Evolutionary conservation across 139 green algal species (phyloP).

Genomic region (Gonium pectorale): DNA sequence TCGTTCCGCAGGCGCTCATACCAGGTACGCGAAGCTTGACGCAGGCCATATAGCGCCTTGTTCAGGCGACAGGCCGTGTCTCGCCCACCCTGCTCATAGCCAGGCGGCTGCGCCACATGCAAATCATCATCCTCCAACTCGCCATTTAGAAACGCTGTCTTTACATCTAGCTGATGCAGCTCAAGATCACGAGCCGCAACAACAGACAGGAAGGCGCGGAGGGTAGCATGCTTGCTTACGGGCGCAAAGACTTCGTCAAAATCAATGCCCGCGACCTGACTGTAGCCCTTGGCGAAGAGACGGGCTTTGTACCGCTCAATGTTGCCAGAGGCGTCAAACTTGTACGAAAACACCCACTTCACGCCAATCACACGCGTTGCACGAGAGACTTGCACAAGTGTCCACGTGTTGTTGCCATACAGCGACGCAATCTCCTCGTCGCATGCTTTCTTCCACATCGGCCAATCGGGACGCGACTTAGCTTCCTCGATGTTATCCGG

Average conservation of each 20-base stretch:
- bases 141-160: constrained; percentile 74
- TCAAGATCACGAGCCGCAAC: constrained; percentile 52
- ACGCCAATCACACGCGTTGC: constrained; percentile 29
- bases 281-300: constrained; percentile 67
- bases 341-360: constrained; percentile 65
- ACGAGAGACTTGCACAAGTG: background rate
- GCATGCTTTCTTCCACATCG: constrained; percentile 19
- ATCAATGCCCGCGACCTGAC: constrained; percentile 52
- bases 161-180: constrained; percentile 66
- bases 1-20: constrained; percentile 46
- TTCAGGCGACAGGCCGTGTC: constrained; percentile 36
- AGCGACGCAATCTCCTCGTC: constrained; percentile 33
- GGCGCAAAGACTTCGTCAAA: constrained; percentile 63
- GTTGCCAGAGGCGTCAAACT: constrained; percentile 46
- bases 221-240: too few relatives aligned
- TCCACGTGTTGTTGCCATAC: constrained; percentile 14
- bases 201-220: constrained; percentile 46
- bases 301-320: constrained; percentile 69
- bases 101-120: too few relatives aligned
- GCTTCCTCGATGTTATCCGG: constrained; percentile 23
- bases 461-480: too few relatives aligned
- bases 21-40: constrained; percentile 64
- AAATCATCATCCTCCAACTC: constrained; percentile 54
- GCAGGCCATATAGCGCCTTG: constrained; percentile 63
- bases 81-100: constrained; percentile 34